Evolutionary conservation across 2,329 filamentous ascomycete genomes (phyloP).

Genomic region (Eutypa lata): DNA sequence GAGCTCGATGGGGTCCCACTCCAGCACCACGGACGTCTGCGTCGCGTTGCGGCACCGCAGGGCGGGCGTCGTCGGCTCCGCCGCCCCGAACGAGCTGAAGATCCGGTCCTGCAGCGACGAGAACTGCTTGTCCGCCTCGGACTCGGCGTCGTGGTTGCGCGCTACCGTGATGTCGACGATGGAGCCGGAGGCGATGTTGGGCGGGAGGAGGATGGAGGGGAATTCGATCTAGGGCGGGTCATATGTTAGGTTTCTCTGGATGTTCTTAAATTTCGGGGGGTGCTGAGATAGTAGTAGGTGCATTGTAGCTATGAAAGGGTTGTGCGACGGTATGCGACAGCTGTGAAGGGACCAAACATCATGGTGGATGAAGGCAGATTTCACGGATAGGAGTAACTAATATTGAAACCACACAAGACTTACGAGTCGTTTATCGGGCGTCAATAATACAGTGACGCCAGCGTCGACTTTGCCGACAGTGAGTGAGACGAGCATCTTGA

Average conservation of each 20-base stretch:
- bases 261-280: too few species aligned
- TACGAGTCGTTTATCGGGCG: constrained; percentile 94
- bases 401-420: constrained; percentile 29
- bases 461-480: constrained; percentile 99
- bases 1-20: constrained; percentile 94
- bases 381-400: background rate
- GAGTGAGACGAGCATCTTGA: constrained; percentile 87
- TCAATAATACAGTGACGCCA: constrained; percentile 93
- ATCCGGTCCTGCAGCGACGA: constrained; percentile 84
- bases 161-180: constrained; percentile 97
- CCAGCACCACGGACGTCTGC: constrained; percentile 95
- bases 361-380: background rate
- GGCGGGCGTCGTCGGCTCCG: constrained; percentile 70
- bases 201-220: constrained; percentile 91
- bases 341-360: background rate
- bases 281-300: background rate
- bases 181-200: constrained; percentile 90
- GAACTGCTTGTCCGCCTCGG: constrained; percentile 72
- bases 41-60: constrained; percentile 95
- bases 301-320: background rate
- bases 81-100: constrained; percentile 78
- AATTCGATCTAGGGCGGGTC: constrained; percentile 77
- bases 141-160: constrained; percentile 79
- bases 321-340: constrained; percentile 17
- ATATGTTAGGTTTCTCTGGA: constrained; percentile 19